Evolutionary conservation across 345 rosid species (phyloP), one percentile per base, ranked within the genome.

Genomic region (Camelina hispida): DNA sequence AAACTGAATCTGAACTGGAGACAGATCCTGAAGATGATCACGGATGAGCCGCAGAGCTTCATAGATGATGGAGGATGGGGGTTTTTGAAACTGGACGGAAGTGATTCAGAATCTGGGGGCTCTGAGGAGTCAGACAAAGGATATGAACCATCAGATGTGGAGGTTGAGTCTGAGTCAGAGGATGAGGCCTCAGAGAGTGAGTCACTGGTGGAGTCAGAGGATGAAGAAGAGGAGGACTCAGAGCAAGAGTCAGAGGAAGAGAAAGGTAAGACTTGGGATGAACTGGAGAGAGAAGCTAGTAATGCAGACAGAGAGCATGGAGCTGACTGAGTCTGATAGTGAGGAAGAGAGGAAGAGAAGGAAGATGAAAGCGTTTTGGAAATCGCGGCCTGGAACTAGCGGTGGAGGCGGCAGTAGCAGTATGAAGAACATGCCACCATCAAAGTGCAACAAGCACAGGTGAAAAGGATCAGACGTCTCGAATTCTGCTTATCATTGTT

Each of bases 231-330:
- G 47, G 93, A 90, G 47, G 96, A 86, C 57, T 75, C 88, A 0
- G 96, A 85, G 68, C 85, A 78, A 70, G 91, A 91, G n/a, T 83
- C 88, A 0, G 97, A 90, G 69, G 99, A 95, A 66, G 98, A 93
- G 75, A 86, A 90, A 72, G 99, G 99, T 7, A 90, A 86, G 85
- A 95, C 97, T 32, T 95, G 99, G 99, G 99, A 89, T 50, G 99
- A 92, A 85, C 83, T 95, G 69, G 98, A 95, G 84, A 87, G 97
- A 78, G 99, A 95, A 80, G 99, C 99, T 12, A 89, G 87, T 38
- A 79, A 92, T 80, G 99, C 97, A 7, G 99, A 95, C 75, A 88
- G 88, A 76, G 97, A 92, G 69, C 91, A 95, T 62, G 95, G 96
- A 63, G 81, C 30, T 55, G 93, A 87, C 30, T 55, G 93, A 87